Percentiles rank a stretch among this genome's conserved stretches.
These are phyloP conservation scores for Schwanniomyces pseudopolymorphus DNA, from an alignment of 805 yeast genomes.

Conservation along the genomic window DNA sequence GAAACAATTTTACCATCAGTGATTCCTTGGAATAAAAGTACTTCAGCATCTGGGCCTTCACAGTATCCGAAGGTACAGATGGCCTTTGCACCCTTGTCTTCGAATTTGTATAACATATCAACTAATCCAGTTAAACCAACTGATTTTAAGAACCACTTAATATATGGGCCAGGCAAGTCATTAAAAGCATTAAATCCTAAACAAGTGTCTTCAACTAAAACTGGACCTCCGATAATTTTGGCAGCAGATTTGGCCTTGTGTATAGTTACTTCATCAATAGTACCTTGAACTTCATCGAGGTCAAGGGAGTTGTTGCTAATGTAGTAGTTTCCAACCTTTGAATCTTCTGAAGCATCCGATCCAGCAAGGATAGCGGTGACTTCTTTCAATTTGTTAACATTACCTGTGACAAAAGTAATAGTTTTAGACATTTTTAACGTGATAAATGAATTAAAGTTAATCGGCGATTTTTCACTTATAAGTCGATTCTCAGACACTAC, in stretches of 20 bases:
- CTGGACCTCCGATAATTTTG: constrained; percentile 65
- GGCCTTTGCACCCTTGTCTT: constrained; percentile 82
- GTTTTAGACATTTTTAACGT: constrained; percentile 8
- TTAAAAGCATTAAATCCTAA: constrained; percentile 78
- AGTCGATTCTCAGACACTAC: neutral
- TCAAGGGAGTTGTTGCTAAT: constrained; percentile 71
- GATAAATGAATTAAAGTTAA: neutral
- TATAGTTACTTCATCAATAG: constrained; percentile 75
- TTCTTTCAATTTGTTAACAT: constrained; percentile 82
- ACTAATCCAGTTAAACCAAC: constrained; percentile 78
- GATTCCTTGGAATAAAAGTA: constrained; percentile 79
- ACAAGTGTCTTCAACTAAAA: constrained; percentile 93
- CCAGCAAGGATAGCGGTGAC: constrained; percentile 69
- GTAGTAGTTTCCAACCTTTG: constrained; percentile 46
- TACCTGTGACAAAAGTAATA: constrained; percentile 82
- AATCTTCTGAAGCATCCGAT: constrained; percentile 19
- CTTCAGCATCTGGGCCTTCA: constrained; percentile 73
- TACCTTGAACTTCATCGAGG: constrained; percentile 88
- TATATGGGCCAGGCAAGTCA: constrained; percentile 89
- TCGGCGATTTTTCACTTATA: neutral
- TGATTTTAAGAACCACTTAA: constrained; percentile 83
- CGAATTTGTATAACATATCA: constrained; percentile 76
- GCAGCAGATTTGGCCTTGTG: constrained; percentile 82
- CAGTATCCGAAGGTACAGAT: constrained; percentile 91
- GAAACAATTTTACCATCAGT: constrained; percentile 79